phyloP scores from a whole-genome alignment of 225 moss, liverwort and hornwort genomes.

The Polytrichum formosum region DNA sequence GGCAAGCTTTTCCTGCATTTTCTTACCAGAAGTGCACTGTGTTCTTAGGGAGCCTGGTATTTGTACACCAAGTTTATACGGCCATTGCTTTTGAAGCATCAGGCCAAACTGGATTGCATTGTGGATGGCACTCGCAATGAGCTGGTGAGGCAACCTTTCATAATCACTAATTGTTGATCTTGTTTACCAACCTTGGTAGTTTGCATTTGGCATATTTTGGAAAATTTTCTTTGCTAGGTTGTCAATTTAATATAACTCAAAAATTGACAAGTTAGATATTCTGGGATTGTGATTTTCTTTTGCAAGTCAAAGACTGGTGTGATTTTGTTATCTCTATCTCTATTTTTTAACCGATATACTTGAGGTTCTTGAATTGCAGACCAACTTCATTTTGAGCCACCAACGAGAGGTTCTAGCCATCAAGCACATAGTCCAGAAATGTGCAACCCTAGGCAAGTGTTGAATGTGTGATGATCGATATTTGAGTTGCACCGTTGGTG shows the following conservation, averaged over 20 bases:
- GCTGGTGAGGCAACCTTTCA: conserved; percentile 44
- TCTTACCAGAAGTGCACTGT: too few species aligned
- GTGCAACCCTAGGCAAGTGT: conserved; percentile 57
- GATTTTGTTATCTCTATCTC: too few species aligned
- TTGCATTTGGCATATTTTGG: too few species aligned
- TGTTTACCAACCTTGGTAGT: too few species aligned
- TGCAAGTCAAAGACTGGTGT: too few species aligned
- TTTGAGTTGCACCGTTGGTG: too few species aligned
- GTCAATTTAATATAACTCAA: too few species aligned
- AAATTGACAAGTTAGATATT: too few species aligned
- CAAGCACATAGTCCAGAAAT: conserved; percentile 65
- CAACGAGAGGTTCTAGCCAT: conserved; percentile 74
- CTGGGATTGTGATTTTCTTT: too few species aligned
- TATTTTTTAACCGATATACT: neutral
- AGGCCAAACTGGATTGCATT: conserved; percentile 75
- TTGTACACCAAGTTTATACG: conserved; percentile 62
- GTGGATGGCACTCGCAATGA: conserved; percentile 93
- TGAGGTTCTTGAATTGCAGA: conserved; percentile 39
- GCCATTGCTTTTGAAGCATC: conserved; percentile 84
- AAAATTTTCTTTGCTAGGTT: too few species aligned
- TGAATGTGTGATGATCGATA: neutral
- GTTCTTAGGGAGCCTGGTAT: conserved; percentile 69
- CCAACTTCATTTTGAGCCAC: conserved; percentile 75
- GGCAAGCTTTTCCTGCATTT: too few species aligned
- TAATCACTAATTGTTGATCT: neutral